A percentile compares a stretch with the other conserved stretches of the same genome.
phyloP scores from a whole-genome alignment of 495 filamentous ascomycete genomes.

The Mycothermus thermophilus region DNA sequence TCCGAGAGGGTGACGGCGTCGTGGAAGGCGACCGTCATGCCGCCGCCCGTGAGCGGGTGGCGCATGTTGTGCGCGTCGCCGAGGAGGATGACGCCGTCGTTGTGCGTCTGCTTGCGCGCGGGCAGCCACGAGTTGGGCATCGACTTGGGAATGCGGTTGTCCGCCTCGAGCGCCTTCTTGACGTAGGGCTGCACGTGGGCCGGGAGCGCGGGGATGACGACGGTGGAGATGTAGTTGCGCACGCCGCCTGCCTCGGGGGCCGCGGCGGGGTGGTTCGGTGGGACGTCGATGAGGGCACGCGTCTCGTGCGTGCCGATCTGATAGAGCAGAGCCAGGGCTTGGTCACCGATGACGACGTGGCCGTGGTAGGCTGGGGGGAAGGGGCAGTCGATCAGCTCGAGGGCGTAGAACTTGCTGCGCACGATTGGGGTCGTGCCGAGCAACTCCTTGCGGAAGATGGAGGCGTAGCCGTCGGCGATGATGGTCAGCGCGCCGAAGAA shows the following conservation, averaged over 20 bases:
- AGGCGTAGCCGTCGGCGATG: slow-evolving; percentile 84
- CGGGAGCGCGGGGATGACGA: slow-evolving; percentile 67
- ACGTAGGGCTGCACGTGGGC: slow-evolving; percentile 60
- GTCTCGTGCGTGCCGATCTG: slow-evolving; percentile 96
- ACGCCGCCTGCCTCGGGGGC: slow-evolving; percentile 59
- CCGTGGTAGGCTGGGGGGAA: slow-evolving; percentile 63
- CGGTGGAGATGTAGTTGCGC: slow-evolving; percentile 61
- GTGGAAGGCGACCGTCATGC: slow-evolving; percentile 91
- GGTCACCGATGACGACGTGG: slow-evolving; percentile 73
- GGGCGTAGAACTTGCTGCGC: slow-evolving; percentile 73
- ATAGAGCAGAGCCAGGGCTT: slow-evolving; percentile 77
- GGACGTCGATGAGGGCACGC: slow-evolving; percentile 80
- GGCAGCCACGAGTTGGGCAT: slow-evolving; percentile 96
- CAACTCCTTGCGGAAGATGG: slow-evolving; percentile 77
- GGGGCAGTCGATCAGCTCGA: slow-evolving; percentile 78
- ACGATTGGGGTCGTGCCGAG: slow-evolving; percentile 54
- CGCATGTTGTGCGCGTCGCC: slow-evolving; percentile 97
- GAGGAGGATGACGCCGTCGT: slow-evolving; percentile 64
- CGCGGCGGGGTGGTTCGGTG: slow-evolving; percentile 61
- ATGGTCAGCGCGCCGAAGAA: slow-evolving; percentile 83
- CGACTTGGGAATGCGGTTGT: slow-evolving; percentile 49
- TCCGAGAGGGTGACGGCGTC: slow-evolving; percentile 66
- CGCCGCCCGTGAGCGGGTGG: slow-evolving; percentile 84
- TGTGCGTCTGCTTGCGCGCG: slow-evolving; percentile 48
- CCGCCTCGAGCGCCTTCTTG: slow-evolving; percentile 59